Base-by-base conservation (phyloP, 345 rosid species). In the Diplotaxis tenuifolia region DNA sequence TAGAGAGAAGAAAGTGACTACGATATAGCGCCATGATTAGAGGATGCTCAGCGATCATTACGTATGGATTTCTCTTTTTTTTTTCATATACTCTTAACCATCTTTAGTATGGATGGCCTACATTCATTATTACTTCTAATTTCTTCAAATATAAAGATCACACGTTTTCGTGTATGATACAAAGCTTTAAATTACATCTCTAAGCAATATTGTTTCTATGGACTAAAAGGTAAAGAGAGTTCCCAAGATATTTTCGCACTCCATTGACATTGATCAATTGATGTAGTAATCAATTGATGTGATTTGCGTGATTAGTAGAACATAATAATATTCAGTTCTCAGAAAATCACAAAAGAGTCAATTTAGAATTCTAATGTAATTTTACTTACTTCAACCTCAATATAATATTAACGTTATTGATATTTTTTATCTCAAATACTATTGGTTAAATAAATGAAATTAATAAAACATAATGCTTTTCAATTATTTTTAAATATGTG, bases 1-100 rank as follows among this genome's bases (percentile, higher is more conserved):
- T 62, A 9, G 27, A 61, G 31, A 52, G 68, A 67, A 52, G 79
- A 68, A 28, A 61, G 11, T 67, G 78, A 56, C 61, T 25, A 12
- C 61, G 19, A 14, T 25, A 56, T 25, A 56, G 29, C 12, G 23
- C 59, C 61, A 56, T 25, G 22, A 23, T 55, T 25, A 25, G 61
- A 25, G 61, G 61, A 56, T 56, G 34, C 19, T 56, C 61, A 56
- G 19, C 11, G 62, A 7, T 58, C 25, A 65, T 71, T 58, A 71
- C 80, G 75, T 70, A n/a, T 65, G 56, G 4, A 36, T 71, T 76
- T 45, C 8, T 70, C 71, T 70, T 54, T 56, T 56, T 70, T 54
- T 56, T 56, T 56, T 25, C 72, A 70, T 63, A 28, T 57, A 76
- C 29, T 25, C 59, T 47, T 62, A 50, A 14, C 47, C 49, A 75